A percentile compares a stretch with the other conserved stretches of the same genome.
Conservation (phyloP, 768 basidiomycete species). For the Auriculariales sp. region DNA sequence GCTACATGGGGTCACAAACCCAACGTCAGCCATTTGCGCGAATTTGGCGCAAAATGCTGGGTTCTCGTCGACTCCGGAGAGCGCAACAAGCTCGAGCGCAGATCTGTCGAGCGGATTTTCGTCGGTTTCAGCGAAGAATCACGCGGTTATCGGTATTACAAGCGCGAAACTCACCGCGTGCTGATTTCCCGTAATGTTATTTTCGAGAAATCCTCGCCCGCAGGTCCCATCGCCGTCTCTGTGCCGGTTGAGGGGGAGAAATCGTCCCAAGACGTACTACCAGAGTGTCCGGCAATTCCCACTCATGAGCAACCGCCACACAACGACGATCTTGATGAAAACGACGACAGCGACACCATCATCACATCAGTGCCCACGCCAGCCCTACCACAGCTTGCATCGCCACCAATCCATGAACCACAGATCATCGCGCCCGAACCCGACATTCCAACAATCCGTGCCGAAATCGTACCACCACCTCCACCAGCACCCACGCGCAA, state of each 20-base stretch:
- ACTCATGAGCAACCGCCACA: no score
- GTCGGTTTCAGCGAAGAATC: neutral
- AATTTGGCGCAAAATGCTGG: constrained; percentile 11
- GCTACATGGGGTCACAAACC: constrained; percentile 12
- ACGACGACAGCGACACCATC: no score
- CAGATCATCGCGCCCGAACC: no score
- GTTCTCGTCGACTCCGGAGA: neutral
- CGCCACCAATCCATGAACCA: neutral
- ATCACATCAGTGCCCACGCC: no score
- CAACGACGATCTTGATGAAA: no score
- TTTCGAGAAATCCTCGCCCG: neutral
- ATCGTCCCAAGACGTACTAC: neutral
- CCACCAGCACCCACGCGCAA: neutral
- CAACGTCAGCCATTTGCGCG: constrained; percentile 10
- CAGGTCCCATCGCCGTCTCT: neutral
- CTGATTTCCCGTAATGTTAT: neutral
- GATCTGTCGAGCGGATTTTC: neutral
- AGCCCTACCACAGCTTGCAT: neutral
- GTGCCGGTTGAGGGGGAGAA: neutral
- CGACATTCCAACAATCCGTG: no score
- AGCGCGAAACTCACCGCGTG: neutral
- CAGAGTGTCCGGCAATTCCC: neutral
- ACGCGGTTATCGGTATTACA: neutral
- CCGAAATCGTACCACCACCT: neutral
- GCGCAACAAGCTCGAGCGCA: neutral